These are phyloP conservation scores for Rhodotorula babjevae DNA, from an alignment of 768 basidiomycete genomes.

Conservation along the genomic window DNA sequence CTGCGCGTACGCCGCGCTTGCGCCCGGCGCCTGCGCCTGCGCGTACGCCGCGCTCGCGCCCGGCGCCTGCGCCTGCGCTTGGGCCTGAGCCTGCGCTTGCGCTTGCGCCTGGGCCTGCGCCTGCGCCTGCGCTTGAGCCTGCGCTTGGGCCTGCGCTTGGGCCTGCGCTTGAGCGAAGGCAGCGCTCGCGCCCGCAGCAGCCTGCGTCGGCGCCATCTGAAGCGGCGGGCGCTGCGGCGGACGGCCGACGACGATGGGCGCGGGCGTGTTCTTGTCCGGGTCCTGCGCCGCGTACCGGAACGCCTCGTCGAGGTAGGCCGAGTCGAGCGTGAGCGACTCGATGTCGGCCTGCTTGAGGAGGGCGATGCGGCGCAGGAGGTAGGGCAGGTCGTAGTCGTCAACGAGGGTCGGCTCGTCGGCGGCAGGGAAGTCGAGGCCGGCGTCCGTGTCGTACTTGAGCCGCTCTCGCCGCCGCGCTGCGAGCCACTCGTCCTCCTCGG, in stretches of 20 bases:
- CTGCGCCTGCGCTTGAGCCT: conserved; percentile 1
- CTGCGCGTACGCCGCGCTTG: conserved; percentile 26
- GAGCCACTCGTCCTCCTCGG: conserved; percentile 33
- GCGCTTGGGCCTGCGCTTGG: conserved; percentile 15
- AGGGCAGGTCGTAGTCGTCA: conserved; percentile 36
- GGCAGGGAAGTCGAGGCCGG: conserved; percentile 34
- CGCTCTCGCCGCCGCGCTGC: conserved; percentile 27
- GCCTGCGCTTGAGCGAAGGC: conserved; percentile 28
- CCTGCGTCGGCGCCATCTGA: conserved; percentile 23
- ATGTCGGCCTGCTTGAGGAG: conserved; percentile 36
- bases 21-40: conserved; percentile 1
- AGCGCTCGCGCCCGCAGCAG: not conserved
- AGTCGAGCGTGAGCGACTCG: conserved; percentile 19
- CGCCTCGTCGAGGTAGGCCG: conserved; percentile 33
- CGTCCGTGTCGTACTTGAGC: conserved; percentile 40
- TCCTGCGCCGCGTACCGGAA: conserved; percentile 15
- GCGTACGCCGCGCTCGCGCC: conserved; percentile 24
- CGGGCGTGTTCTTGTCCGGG: conserved; percentile 24
- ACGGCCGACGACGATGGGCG: conserved; percentile 27
- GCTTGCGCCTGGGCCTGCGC: conserved; percentile 7
- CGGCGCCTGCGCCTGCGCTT: not conserved
- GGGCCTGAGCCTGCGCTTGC: conserved; percentile 2
- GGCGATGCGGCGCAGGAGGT: conserved; percentile 21
- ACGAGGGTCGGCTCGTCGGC: conserved; percentile 36
- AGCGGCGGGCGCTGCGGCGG: conserved; percentile 28